These are phyloP conservation scores for Ramichloridium luteum DNA, from an alignment of 2,329 filamentous ascomycete genomes.

Conservation along the genomic window DNA sequence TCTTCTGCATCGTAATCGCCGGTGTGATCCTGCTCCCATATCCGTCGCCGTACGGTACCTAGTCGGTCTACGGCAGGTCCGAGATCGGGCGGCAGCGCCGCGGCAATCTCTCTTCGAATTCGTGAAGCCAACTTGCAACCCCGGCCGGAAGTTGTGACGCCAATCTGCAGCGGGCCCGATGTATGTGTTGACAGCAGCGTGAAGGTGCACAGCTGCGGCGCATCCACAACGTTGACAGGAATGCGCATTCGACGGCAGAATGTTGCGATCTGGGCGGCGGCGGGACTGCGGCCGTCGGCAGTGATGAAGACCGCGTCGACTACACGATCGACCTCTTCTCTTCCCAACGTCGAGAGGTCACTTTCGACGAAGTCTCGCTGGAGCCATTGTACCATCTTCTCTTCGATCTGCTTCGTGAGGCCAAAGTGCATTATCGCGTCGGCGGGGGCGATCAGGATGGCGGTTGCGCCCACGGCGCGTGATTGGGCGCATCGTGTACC, in stretches of 20 bases:
- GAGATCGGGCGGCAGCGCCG: constrained; percentile 61
- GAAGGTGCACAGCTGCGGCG: constrained; percentile 77
- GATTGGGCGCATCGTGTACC: constrained; percentile 69
- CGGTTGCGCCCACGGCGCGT: constrained; percentile 66
- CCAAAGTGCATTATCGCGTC: constrained; percentile 45
- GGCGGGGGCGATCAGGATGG: constrained; percentile 64
- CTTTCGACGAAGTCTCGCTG: constrained; percentile 54
- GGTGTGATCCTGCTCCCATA: constrained; percentile 62
- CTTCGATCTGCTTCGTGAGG: constrained; percentile 52
- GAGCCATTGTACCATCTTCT: constrained; percentile 54
- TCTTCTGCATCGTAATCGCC: constrained; percentile 37
- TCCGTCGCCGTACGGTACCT: constrained; percentile 56
- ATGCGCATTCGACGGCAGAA: constrained; percentile 71
- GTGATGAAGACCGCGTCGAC: constrained; percentile 94
- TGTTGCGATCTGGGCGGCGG: constrained; percentile 51
- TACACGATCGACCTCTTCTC: constrained; percentile 60
- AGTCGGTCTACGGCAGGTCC: constrained; percentile 66
- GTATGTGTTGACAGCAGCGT: constrained; percentile 77
- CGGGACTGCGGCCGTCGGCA: constrained; percentile 36
- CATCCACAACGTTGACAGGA: constrained; percentile 84
- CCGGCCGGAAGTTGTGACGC: constrained; percentile 86
- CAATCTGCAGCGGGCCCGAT: constrained; percentile 86
- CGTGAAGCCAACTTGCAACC: constrained; percentile 88
- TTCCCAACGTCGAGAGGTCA: constrained; percentile 65
- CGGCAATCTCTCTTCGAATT: constrained; percentile 76